phyloP scores from a whole-genome alignment of 345 rosid species.

The Salix brachista region DNA sequence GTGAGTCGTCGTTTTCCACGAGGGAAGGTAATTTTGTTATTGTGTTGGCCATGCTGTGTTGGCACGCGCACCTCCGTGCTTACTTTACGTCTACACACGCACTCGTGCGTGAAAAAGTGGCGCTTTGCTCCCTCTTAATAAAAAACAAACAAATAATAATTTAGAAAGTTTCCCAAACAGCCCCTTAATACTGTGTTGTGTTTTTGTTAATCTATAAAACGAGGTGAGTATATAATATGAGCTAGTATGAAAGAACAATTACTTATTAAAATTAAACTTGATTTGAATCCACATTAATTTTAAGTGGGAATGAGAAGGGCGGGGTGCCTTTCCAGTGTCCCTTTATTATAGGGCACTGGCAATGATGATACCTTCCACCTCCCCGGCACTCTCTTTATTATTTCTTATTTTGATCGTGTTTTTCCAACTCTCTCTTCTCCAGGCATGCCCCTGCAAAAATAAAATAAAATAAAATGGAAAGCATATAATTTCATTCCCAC shows the following conservation, averaged over 20 bases:
- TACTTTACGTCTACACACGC: background rate
- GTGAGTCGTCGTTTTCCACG: conserved; percentile 8
- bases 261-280: too few species aligned
- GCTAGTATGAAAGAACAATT: too few species aligned
- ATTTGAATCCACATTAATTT: too few species aligned
- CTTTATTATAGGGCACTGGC: conserved; percentile 30
- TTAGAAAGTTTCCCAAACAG: too few species aligned
- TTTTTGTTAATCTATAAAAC: too few species aligned
- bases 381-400: background rate
- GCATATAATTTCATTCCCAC: too few species aligned
- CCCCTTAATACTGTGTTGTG: too few species aligned
- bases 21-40: background rate
- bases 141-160: too few species aligned
- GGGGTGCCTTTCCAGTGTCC: background rate
- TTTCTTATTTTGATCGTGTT: background rate
- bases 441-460: background rate
- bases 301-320: too few species aligned
- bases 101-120: background rate
- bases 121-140: background rate
- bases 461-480: background rate
- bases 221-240: too few species aligned
- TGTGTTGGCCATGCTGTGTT: conserved; percentile 7
- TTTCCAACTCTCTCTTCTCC: background rate
- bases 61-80: conserved; percentile 34
- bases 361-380: conserved; percentile 30